A percentile compares a stretch with the other conserved stretches of the same genome.
Evolutionary conservation across 2,329 filamentous ascomycete genomes (phyloP).

Genomic region (Neurospora crassa): DNA sequence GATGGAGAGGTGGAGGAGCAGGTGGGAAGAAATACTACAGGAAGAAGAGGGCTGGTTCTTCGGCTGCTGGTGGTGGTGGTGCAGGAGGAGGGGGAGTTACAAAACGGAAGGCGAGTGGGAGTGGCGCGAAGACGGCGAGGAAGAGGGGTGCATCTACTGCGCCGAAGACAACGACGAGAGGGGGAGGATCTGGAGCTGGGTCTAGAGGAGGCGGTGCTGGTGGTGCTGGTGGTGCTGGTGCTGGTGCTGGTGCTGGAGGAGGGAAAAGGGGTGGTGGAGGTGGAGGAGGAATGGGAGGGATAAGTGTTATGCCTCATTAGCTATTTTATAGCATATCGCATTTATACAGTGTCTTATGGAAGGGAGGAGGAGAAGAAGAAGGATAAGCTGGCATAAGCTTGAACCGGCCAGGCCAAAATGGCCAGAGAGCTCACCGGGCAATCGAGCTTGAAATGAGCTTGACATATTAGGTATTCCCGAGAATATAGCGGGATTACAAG

Average conservation of each 20-base stretch:
- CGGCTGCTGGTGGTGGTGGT: background rate
- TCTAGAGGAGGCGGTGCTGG: background rate
- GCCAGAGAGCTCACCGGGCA: no score
- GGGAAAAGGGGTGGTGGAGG: background rate
- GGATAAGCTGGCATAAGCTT: no score
- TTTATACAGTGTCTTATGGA: no score
- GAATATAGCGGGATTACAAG: no score
- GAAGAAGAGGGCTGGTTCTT: background rate
- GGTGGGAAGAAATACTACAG: background rate
- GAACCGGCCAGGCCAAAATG: no score
- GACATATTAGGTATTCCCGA: no score
- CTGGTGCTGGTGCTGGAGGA: background rate
- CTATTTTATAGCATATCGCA: background rate
- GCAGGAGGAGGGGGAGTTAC: constrained; percentile 5
- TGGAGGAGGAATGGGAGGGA: background rate
- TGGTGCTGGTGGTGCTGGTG: background rate
- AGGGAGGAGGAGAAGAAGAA: no score
- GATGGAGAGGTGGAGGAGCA: background rate
- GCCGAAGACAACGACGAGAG: no score
- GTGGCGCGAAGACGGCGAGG: background rate
- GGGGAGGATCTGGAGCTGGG: background rate
- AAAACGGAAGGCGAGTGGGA: constrained; percentile 10
- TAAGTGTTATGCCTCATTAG: background rate
- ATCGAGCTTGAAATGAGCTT: no score
- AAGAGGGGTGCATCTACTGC: background rate